phyloP scores from a whole-genome alignment of 2,329 filamentous ascomycete species.

The Diaporthe aspalathi region DNA sequence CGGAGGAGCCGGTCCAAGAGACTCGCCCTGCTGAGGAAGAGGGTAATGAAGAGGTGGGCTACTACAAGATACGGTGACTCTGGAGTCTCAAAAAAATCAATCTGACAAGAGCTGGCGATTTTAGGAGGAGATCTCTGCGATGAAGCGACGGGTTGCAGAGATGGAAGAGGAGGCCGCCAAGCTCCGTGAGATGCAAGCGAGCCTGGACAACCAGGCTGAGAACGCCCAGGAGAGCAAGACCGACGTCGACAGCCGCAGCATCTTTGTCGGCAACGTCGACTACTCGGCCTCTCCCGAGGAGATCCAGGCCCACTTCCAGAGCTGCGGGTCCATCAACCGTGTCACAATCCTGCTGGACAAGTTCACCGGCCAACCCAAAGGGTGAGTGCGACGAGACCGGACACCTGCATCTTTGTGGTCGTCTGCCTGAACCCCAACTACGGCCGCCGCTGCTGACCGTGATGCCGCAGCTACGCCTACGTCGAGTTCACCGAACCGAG shows the following conservation, averaged over 20 bases:
- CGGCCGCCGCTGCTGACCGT: slow-evolving; percentile 36
- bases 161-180: slow-evolving; percentile 93
- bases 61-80: slow-evolving; percentile 40
- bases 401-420: slow-evolving; percentile 6
- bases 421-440: not conserved
- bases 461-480: slow-evolving; percentile 84
- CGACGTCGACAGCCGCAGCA: slow-evolving; percentile 92
- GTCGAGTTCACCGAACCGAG: slow-evolving; percentile 63
- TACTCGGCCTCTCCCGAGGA: slow-evolving; percentile 97
- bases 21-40: slow-evolving; percentile 50
- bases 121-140: slow-evolving; percentile 83
- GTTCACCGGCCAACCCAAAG: slow-evolving; percentile 99
- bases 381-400: slow-evolving; percentile 67
- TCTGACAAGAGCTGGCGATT: slow-evolving; percentile 39
- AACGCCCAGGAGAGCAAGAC: slow-evolving; percentile 92
- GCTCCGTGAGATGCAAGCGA: slow-evolving; percentile 87
- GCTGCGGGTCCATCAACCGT: slow-evolving; percentile 95
- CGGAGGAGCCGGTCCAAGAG: slow-evolving; percentile 49
- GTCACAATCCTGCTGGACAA: slow-evolving; percentile 98
- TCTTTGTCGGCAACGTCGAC: slow-evolving; percentile 99
- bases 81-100: slow-evolving; percentile 38
- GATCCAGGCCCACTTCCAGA: slow-evolving; percentile 98
- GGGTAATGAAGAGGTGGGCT: slow-evolving; percentile 60
- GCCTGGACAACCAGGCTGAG: slow-evolving; percentile 84
- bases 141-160: slow-evolving; percentile 88